Percentiles rank a stretch among this genome's conserved stretches.
phyloP scores from a whole-genome alignment of 1,139 yeast genomes.

The Candida tunisiensis region DNA sequence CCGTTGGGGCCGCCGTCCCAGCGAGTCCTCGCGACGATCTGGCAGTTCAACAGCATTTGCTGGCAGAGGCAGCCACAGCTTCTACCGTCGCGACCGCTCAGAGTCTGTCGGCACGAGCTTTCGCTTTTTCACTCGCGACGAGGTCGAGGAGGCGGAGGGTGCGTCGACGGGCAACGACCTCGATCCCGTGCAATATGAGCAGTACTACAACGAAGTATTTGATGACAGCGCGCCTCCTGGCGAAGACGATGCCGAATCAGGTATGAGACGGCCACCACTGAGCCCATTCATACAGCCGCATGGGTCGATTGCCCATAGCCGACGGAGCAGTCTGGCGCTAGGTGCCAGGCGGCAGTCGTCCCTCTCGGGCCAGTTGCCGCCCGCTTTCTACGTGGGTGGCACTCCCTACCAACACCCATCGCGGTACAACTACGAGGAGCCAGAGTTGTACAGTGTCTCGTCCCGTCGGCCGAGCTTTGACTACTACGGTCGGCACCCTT shows the following conservation, averaged over 20 bases:
- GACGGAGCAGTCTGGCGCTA: neutral
- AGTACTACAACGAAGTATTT: constrained; percentile 19
- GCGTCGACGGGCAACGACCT: constrained; percentile 49
- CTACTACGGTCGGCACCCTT: too few relatives aligned
- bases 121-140: constrained; percentile 67
- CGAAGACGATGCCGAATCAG: constrained; percentile 1
- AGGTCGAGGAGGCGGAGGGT: constrained; percentile 77
- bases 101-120: constrained; percentile 26
- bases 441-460: too few relatives aligned
- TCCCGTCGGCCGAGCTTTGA: too few relatives aligned
- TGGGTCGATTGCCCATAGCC: constrained; percentile 1
- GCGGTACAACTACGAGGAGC: too few relatives aligned
- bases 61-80: neutral
- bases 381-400: too few relatives aligned
- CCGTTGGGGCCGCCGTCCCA: too few relatives aligned
- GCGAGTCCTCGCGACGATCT: too few relatives aligned
- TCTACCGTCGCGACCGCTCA: constrained; percentile 9
- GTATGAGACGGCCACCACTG: constrained; percentile 2
- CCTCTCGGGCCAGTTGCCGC: too few relatives aligned
- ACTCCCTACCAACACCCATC: too few relatives aligned
- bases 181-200: constrained; percentile 21
- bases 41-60: neutral
- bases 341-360: too few relatives aligned
- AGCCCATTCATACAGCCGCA: constrained; percentile 9
- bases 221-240: constrained; percentile 6